A percentile compares a stretch with the other conserved stretches of the same genome.
These are phyloP conservation scores for Astrephomene gubernaculifera DNA, from an alignment of 139 green algal genomes.

Conservation along the genomic window DNA sequence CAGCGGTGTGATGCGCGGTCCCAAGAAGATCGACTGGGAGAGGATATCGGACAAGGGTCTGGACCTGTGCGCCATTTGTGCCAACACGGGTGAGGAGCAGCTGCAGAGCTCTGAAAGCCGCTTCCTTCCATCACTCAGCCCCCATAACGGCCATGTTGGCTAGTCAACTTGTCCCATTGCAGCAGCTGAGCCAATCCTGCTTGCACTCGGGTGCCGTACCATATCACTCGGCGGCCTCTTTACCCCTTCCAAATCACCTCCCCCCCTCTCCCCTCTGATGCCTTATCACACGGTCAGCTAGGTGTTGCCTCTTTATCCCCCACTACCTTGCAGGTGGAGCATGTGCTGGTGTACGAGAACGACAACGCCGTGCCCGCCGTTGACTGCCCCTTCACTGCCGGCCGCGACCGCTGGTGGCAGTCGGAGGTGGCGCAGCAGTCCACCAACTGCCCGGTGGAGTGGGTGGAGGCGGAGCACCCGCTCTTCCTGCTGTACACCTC, in stretches of 20 bases:
- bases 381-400: constrained; percentile 47
- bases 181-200: not conserved
- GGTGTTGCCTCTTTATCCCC: too few relatives aligned
- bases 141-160: too few relatives aligned
- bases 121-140: not conserved
- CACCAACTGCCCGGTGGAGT: constrained; percentile 80
- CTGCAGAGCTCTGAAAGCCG: too few relatives aligned
- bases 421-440: constrained; percentile 34
- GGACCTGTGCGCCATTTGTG: constrained; percentile 4
- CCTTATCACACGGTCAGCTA: too few relatives aligned
- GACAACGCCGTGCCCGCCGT: constrained; percentile 60
- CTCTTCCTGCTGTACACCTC: constrained; percentile 98
- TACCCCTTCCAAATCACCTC: not conserved
- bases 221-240: not conserved
- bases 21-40: constrained; percentile 82
- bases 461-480: constrained; percentile 92
- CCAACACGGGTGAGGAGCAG: constrained; percentile 10
- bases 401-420: constrained; percentile 56
- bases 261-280: too few relatives aligned
- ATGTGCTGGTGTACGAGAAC: constrained; percentile 88
- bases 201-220: not conserved
- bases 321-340: constrained; percentile 36
- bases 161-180: too few relatives aligned
- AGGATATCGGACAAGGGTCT: constrained; percentile 68
- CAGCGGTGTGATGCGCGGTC: constrained; percentile 77